Percentiles rank a stretch among this genome's conserved stretches.
phyloP scores from a whole-genome alignment of 1,139 yeast species.

The Taphrina populina region DNA sequence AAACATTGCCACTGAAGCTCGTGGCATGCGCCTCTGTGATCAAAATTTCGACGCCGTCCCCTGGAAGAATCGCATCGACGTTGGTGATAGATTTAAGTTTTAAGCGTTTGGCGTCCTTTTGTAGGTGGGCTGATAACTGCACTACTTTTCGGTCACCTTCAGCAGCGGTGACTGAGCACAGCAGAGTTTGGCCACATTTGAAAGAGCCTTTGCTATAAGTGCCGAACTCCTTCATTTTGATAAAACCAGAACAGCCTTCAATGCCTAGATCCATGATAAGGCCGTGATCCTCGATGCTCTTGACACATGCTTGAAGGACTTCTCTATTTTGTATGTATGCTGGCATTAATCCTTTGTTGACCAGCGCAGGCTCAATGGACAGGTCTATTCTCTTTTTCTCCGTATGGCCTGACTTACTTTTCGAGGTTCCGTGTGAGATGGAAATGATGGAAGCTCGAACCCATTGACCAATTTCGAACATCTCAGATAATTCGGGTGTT shows the following conservation, averaged over 20 bases:
- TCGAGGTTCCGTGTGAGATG: conserved; percentile 32
- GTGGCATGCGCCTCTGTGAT: conserved; percentile 67
- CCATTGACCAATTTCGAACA: conserved; percentile 79
- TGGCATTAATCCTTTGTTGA: conserved; percentile 60
- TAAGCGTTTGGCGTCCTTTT: conserved; percentile 51
- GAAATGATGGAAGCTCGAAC: conserved; percentile 65
- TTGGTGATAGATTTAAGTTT: conserved; percentile 56
- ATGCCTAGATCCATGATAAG: conserved; percentile 70
- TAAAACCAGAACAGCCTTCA: conserved; percentile 61
- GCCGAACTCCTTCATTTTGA: conserved; percentile 51
- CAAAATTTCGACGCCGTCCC: conserved; percentile 72
- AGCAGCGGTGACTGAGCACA: conserved; percentile 44
- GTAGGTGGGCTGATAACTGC: conserved; percentile 53
- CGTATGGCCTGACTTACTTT: conserved; percentile 38
- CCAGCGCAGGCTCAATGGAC: conserved; percentile 70
- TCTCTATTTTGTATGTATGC: conserved; percentile 67
- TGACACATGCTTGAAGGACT: conserved; percentile 71
- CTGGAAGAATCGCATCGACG: conserved; percentile 79
- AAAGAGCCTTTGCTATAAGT: conserved; percentile 41
- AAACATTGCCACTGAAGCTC: conserved; percentile 57
- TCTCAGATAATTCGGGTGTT: conserved; percentile 56
- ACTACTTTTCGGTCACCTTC: conserved; percentile 56
- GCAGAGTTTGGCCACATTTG: conserved; percentile 50
- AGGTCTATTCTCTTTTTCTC: conserved; percentile 63
- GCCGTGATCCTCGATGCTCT: conserved; percentile 90